Evolutionary conservation across 306 rosid genomes (phyloP), one percentile per base, ranked within the genome.

Genomic region (Bauhinia variegata): DNA sequence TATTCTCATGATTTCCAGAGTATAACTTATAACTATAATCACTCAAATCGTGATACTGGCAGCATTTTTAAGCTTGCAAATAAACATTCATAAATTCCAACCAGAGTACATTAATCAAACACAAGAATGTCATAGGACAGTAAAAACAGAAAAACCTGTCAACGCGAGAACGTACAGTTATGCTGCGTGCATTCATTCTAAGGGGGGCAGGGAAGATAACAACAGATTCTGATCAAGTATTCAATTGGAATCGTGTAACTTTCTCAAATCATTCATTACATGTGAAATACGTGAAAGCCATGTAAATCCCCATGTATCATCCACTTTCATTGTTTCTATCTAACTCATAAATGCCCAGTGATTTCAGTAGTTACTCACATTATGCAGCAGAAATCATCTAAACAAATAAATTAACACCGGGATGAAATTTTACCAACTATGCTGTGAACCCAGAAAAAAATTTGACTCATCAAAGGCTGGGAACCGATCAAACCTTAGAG

Each of bases 401-500:
- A n/a, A 47, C 31, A 67, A 70, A 39, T 48, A 32, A 68, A 36
- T 5, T 38, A 70, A 54, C 1, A 50, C 67, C 62, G 63, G 59
- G 17, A 64, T 32, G 43, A 42, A 28, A 71, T 66, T 58, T 34
- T 30, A 47, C 11, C 8, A 61, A 16, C 5, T 8, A 56, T 28
- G 37, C 18, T 11, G 54, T 8, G 56, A 44, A 63, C 47, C 36
- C 36, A 74, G 56, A 53, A 52, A 52, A 17, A 44, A 13, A 6
- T 66, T 14, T 34, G 34, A 65, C 44, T 10, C 56, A 76, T 19
- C 14, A 67, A 34, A 64, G 73, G 57, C 34, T 39, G 41, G 54
- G 1, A 58, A 74, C 1, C 16, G 58, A 71, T 44, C 7, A 60
- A 79, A 89, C 96, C 96, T 80, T 89, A 51, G 92, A 89, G 53